Evolutionary conservation across 805 yeast genomes (phyloP).

Genomic region (Candida nanaspora): DNA sequence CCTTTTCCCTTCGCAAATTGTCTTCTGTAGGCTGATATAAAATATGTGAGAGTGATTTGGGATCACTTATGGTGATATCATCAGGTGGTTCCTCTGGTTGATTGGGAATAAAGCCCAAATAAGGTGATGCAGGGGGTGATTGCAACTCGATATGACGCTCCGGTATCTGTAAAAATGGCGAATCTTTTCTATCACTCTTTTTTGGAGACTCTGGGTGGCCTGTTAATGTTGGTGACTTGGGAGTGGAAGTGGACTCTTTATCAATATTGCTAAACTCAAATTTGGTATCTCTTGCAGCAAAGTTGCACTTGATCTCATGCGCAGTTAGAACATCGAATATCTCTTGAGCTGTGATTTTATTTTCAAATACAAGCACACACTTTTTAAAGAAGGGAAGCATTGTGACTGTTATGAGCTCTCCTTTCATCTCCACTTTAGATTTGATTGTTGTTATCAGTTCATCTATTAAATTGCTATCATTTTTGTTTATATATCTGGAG

Average conservation of each 20-base stretch:
- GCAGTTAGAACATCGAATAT: conserved; percentile 10
- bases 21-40: conserved; percentile 19
- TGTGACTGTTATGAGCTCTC: conserved; percentile 12
- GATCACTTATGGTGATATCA: conserved; percentile 21
- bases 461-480: conserved; percentile 10
- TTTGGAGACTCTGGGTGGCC: too few relatives aligned
- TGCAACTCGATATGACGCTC: conserved; percentile 22
- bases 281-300: conserved; percentile 1
- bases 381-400: conserved; percentile 20
- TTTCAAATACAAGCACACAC: conserved; percentile 19
- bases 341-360: conserved; percentile 7
- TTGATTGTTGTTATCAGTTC: conserved; percentile 12
- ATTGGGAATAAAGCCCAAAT: conserved; percentile 21
- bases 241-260: too few relatives aligned
- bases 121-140: conserved; percentile 30
- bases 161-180: conserved; percentile 12
- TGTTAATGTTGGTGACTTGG: too few relatives aligned
- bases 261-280: not conserved
- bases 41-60: conserved; percentile 21
- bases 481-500: conserved; percentile 8
- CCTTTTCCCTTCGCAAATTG: conserved; percentile 10
- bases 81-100: conserved; percentile 27
- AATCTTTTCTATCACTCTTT: not conserved
- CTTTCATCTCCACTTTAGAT: conserved; percentile 6
- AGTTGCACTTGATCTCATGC: conserved; percentile 12